Evolutionary conservation across 176 grass and related monocot genomes (phyloP), one percentile per base, ranked within the genome.

Genomic region (Musa troglodytarum): DNA sequence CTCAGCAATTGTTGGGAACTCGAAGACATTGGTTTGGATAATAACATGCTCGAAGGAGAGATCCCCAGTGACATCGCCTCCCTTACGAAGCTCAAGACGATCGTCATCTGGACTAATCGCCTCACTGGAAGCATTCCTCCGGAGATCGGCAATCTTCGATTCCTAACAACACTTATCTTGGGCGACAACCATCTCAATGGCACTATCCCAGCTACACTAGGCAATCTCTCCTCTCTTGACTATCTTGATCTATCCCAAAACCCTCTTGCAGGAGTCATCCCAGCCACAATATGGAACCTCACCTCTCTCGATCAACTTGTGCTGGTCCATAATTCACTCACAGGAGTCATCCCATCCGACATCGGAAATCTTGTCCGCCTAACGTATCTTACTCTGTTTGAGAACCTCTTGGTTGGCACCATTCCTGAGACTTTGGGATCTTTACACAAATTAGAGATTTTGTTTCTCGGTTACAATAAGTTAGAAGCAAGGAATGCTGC

Each of bases 161-260:
- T 0, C 9, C 11, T 66, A 53, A 51, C 6, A 24, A 19, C 2
- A 15, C 19, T 88, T 74, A 59, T 85, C 69, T 51, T 92, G 53
- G 65, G 81, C 4, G 51, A 59, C 0, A 92, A 84, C 62, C 73
- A 55, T 22, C 81, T 92, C 1, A 86, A 73, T 0, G 78, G 86
- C 29, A 12, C 9, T 13, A 81, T 92, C 50, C 86, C 81, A 10
- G 10, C 25, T 13, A 11, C 70, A 34, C 7, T 81, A 15, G 50
- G 71, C 2, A 74, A 74, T 24, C 2, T 81, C 22, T 75, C 79
- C 24, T 68, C 71, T 50, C 79, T 81, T 10, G 9, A 0, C 0
- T 0, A 9, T 17, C 59, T 81, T 9, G 22, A n/a, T 8, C 6
- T 66, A 3, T 34, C 29, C 0, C 3, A 10, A 10, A 1, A 12